phyloP scores from a whole-genome alignment of 2,329 filamentous ascomycete species.

The Fusarium sp. region DNA sequence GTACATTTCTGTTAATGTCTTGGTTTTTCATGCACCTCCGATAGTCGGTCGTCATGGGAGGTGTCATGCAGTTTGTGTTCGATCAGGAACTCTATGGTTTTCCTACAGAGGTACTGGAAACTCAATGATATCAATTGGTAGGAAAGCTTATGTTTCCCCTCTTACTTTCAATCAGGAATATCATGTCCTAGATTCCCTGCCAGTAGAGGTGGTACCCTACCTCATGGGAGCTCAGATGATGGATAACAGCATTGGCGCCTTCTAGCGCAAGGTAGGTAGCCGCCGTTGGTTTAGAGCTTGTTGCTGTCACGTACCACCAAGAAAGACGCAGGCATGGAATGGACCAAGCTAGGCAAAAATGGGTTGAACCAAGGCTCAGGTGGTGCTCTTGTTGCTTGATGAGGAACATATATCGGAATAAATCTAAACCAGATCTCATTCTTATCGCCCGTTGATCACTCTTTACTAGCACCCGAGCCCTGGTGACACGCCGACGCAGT shows the following conservation, averaged over 20 bases:
- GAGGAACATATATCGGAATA: neutral
- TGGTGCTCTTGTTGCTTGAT: neutral
- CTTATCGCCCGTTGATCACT: slow-evolving; percentile 1
- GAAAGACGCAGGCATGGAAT: neutral
- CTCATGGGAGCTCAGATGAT: neutral
- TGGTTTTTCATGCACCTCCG: neutral
- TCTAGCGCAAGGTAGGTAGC: neutral
- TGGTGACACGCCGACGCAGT: slow-evolving; percentile 30
- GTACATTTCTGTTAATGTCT: neutral
- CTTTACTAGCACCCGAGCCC: neutral
- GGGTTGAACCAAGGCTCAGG: neutral
- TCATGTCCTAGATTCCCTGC: neutral
- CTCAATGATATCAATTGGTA: neutral
- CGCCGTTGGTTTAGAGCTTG: slow-evolving; percentile 1
- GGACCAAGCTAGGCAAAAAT: neutral
- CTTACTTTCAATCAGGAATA: neutral
- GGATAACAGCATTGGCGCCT: neutral
- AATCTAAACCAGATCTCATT: neutral
- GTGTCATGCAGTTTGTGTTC: neutral
- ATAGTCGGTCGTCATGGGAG: neutral
- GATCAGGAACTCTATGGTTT: neutral
- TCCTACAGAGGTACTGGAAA: neutral
- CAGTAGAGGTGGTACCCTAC: neutral
- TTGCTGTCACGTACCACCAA: neutral
- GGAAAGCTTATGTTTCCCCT: neutral